Conservation (phyloP, 2,329 filamentous ascomycete genomes). For the Colletotrichum australisinense region DNA sequence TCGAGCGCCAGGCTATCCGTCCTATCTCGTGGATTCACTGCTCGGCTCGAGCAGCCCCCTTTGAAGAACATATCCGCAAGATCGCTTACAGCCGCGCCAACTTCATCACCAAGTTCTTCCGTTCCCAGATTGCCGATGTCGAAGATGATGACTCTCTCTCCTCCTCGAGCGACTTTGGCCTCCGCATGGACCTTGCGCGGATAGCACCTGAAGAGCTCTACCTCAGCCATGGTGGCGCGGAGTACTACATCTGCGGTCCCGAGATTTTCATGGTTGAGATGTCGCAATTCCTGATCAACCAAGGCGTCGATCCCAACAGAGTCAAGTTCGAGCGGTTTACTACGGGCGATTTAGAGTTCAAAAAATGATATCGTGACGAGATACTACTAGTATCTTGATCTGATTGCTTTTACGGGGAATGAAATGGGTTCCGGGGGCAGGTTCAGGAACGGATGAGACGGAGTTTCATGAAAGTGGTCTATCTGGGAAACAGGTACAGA, state of each 20-base stretch:
- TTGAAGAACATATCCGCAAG: constrained; percentile 62
- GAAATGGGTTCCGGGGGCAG: not conserved
- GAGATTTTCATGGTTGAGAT: constrained; percentile 67
- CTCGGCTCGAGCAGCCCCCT: constrained; percentile 59
- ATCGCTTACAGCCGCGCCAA: constrained; percentile 52
- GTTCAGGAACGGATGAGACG: not conserved
- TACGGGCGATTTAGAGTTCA: constrained; percentile 54
- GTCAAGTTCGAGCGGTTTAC: constrained; percentile 61
- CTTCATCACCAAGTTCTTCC: constrained; percentile 59
- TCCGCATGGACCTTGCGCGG: constrained; percentile 59
- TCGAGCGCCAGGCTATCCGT: constrained; percentile 55
- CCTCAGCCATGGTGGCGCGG: constrained; percentile 56
- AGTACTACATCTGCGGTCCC: constrained; percentile 67
- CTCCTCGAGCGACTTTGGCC: constrained; percentile 53
- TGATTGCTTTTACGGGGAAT: not conserved
- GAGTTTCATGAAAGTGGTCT: constrained; percentile 12
- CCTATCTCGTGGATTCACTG: constrained; percentile 71
- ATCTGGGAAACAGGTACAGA: not conserved
- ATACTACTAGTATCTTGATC: not conserved
- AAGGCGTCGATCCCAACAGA: constrained; percentile 51
- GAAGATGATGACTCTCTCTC: constrained; percentile 54
- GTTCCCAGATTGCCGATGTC: constrained; percentile 57
- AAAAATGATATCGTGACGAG: not conserved
- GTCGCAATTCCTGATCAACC: constrained; percentile 52
- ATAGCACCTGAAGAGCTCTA: constrained; percentile 57